Evolutionary conservation across 2,329 filamentous ascomycete species (phyloP).

Genomic region (Epichloe bromicola): DNA sequence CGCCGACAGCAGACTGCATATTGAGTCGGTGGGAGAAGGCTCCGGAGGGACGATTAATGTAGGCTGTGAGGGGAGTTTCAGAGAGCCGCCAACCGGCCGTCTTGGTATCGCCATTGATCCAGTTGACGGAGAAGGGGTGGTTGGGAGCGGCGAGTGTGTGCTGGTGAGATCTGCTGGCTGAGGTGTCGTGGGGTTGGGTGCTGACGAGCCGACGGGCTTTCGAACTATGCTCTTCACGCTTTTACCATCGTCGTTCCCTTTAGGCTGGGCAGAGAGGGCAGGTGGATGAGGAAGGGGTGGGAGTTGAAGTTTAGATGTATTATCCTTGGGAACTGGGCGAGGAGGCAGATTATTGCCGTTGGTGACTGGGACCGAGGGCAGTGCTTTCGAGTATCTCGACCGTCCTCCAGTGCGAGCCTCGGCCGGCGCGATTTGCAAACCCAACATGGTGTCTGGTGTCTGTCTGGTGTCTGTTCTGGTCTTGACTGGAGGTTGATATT

Average conservation of each 20-base stretch:
- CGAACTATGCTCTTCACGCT: slow-evolving; percentile 7
- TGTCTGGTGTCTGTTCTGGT: not conserved
- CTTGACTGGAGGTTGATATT: no score
- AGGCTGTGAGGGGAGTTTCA: slow-evolving; percentile 3
- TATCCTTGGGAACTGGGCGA: slow-evolving; percentile 12
- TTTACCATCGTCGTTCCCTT: slow-evolving; percentile 10
- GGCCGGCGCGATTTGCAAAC: not conserved
- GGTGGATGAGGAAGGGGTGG: slow-evolving; percentile 13
- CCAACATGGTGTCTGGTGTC: not conserved
- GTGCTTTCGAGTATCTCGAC: slow-evolving; percentile 46
- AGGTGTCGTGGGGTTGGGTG: not conserved
- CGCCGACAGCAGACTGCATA: slow-evolving; percentile 42
- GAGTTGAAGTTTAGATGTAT: slow-evolving; percentile 11
- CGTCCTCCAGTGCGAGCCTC: slow-evolving; percentile 22
- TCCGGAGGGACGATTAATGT: slow-evolving; percentile 10
- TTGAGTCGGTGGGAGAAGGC: slow-evolving; percentile 32
- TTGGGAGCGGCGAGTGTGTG: slow-evolving; percentile 9
- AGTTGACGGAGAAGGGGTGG: slow-evolving; percentile 7
- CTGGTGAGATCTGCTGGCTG: not conserved
- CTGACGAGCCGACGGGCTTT: slow-evolving; percentile 10
- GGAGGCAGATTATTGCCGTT: slow-evolving; percentile 9
- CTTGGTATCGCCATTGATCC: slow-evolving; percentile 22
- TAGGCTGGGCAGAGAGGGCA: slow-evolving; percentile 13
- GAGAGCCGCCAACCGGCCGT: slow-evolving; percentile 17
- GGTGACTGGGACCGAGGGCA: slow-evolving; percentile 34